Evolutionary conservation across 345 rosid genomes (phyloP).

Genomic region (Erodium maritimum): DNA sequence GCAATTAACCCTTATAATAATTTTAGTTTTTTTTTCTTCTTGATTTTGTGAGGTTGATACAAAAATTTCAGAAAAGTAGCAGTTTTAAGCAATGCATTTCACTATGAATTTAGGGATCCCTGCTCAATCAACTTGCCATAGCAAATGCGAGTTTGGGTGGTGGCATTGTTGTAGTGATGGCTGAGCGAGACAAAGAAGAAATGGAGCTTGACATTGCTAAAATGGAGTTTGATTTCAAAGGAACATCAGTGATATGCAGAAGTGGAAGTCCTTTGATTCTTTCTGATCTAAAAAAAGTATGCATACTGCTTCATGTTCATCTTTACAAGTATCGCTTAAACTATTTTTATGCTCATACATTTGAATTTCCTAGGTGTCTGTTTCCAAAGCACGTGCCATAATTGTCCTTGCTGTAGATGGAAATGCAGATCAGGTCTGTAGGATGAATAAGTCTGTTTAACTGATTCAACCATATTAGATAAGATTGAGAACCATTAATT

Average conservation of each 20-base stretch:
- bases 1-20: too few species aligned
- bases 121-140: conserved; percentile 53
- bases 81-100: too few species aligned
- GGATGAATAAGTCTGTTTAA: conserved; percentile 4
- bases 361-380: conserved; percentile 41
- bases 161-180: conserved; percentile 67
- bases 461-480: neutral
- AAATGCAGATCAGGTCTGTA: conserved; percentile 71
- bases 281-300: conserved; percentile 60
- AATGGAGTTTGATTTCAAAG: conserved; percentile 69
- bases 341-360: neutral
- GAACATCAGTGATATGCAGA: conserved; percentile 63
- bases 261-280: conserved; percentile 64
- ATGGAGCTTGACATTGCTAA: conserved; percentile 73
- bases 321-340: neutral
- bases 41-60: neutral
- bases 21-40: too few species aligned
- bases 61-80: too few species aligned
- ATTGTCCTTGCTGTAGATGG: conserved; percentile 69
- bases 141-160: conserved; percentile 74
- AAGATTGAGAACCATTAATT: neutral
- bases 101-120: conserved; percentile 40
- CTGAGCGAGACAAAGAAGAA: conserved; percentile 69
- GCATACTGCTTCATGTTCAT: neutral
- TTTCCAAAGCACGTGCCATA: conserved; percentile 64